Evolutionary conservation across 2,329 filamentous ascomycete species (phyloP).

Genomic region (Ilyonectria mors-panacis): DNA sequence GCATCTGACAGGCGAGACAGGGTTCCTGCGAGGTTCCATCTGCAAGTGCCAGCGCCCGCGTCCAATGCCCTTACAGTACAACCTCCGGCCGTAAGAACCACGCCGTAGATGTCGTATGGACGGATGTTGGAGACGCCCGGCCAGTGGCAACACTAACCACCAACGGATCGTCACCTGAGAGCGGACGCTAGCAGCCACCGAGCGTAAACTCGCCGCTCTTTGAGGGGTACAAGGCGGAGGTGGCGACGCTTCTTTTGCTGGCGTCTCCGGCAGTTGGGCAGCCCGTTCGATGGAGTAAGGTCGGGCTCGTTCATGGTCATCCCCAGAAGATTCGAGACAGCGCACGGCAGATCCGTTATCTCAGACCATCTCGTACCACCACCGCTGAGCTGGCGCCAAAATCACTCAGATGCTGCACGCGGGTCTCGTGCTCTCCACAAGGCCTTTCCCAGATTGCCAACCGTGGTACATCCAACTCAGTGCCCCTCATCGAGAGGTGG

Average conservation of each 20-base stretch:
- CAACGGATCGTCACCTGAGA: conserved; percentile 15
- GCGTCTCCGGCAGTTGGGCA: conserved; percentile 13
- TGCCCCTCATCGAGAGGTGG: conserved; percentile 33
- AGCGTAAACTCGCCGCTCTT: neutral
- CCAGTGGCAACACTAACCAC: neutral
- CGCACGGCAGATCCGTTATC: conserved; percentile 30
- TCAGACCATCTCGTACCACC: conserved; percentile 40
- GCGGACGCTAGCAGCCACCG: neutral
- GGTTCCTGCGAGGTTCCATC: neutral
- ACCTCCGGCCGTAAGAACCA: neutral
- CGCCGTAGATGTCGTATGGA: neutral
- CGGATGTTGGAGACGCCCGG: neutral
- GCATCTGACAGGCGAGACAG: neutral
- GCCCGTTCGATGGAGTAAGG: conserved; percentile 11
- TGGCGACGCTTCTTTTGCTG: neutral
- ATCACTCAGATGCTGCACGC: conserved; percentile 39
- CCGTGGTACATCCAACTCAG: conserved; percentile 17
- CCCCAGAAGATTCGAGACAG: conserved; percentile 21
- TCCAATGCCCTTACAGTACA: neutral
- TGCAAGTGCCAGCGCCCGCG: neutral
- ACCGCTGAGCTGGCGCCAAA: conserved; percentile 38
- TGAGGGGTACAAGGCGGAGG: neutral
- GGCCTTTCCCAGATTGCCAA: conserved; percentile 34
- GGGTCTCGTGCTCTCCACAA: conserved; percentile 33
- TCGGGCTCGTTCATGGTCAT: neutral